These are phyloP conservation scores for Beta macrorhiza DNA, from an alignment of 179 eudicot genomes.

Conservation along the genomic window DNA sequence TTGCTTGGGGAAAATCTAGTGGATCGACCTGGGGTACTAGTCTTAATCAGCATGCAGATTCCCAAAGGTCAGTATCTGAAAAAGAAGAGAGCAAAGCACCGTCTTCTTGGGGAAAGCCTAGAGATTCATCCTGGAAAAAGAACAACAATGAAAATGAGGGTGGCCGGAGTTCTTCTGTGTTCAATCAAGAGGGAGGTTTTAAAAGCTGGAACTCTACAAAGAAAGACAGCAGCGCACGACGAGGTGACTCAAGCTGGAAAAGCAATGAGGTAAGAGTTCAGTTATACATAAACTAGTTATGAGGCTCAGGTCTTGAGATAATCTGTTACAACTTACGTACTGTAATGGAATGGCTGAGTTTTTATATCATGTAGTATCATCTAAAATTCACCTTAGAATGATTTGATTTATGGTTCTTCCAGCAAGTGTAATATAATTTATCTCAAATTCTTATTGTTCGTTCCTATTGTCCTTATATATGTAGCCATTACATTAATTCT, in stretches of 20 bases:
- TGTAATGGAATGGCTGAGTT: no score
- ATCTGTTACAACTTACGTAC: no score
- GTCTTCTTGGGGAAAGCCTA: constrained; percentile 28
- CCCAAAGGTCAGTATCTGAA: constrained; percentile 4
- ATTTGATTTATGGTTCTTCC: no score
- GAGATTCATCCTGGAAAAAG: constrained; percentile 6
- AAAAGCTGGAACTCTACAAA: constrained; percentile 21
- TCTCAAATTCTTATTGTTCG: no score
- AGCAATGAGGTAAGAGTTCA: constrained; percentile 8
- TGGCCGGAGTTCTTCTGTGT: constrained; percentile 24
- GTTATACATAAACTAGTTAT: no score
- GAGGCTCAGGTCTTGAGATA: no score
- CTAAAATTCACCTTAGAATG: no score
- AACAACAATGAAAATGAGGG: constrained; percentile 1
- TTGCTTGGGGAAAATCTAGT: constrained; percentile 22
- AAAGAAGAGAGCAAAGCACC: constrained; percentile 16
- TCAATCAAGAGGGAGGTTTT: background rate
- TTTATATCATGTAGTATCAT: no score
- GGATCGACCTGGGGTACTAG: constrained; percentile 3
- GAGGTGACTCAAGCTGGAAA: constrained; percentile 19
- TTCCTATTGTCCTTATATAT: no score
- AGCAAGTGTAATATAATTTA: no score
- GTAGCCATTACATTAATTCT: no score
- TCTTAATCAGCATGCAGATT: constrained; percentile 8
- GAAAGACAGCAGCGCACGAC: constrained; percentile 8